Base-by-base conservation (phyloP, 495 filamentous ascomycete genomes). In the Talaromyces nanjingensis region DNA sequence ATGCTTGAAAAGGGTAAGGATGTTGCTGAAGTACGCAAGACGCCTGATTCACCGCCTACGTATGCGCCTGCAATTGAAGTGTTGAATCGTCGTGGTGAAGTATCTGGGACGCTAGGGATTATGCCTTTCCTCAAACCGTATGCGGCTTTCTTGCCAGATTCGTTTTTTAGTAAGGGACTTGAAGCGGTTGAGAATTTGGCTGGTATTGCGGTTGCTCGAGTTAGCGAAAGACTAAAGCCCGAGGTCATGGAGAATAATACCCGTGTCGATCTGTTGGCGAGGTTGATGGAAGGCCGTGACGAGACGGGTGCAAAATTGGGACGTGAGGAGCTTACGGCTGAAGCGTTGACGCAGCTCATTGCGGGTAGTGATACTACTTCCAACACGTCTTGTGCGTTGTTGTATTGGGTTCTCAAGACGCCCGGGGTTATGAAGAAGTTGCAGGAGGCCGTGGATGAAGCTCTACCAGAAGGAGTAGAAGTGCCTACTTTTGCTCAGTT, bases 341-440 rank as follows among this genome's bases (percentile, higher is more conserved):
- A 97, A 73, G 92, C 92, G 0, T 76, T 96, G 22, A 96, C 92
- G 1, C 92, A 96, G 74, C 79, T 97, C 45, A 97, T 97, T 68
- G 92, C 92, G 3, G 92, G 92, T 27, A 90, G 86, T 54, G 92
- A 96, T 72, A 97, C 92, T 0, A 97, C 92, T 2, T 89, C 86
- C 65, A 97, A 97, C 77, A 92, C 92, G 3, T 87, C 87, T 55
- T 97, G 92, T 72, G 91, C 92, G 2, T 84, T 96, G 52, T 82
- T 97, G 16, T 96, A 86, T 79, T 88, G 91, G 81, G 85, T 81
- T 27, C 75, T 88, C 42, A 78, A 80, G 56, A 92, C 89, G 6
- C 87, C 90, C 0, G 84, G 87, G 22, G 90, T 96, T 2, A 71
- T 94, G 6, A 66, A 75, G 60, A 91, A 87, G 71, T 74, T 96